phyloP scores from a whole-genome alignment of 179 eudicot species.

The Kewa caespitosa region DNA sequence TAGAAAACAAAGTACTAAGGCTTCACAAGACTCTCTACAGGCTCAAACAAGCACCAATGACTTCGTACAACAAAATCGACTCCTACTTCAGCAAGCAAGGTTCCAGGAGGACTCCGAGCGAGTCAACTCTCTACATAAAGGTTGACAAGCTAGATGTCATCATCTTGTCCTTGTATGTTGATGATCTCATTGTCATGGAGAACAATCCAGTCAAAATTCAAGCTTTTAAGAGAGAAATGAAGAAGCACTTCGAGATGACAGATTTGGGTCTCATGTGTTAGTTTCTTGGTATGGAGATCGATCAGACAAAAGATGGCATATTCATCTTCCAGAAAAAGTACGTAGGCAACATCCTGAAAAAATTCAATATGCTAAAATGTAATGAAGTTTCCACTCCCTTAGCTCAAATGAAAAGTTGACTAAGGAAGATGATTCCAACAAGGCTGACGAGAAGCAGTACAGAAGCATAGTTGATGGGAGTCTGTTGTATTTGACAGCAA shows the following conservation, averaged over 20 bases:
- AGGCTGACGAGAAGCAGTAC: not conserved
- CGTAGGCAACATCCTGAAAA: conserved; percentile 2
- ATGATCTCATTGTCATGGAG: not conserved
- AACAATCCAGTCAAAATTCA: not conserved
- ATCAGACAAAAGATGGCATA: not conserved
- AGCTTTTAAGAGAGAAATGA: not conserved
- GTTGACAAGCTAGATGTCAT: not conserved
- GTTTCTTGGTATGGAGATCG: conserved; percentile 11
- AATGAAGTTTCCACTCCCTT: not conserved
- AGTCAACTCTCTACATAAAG: not conserved
- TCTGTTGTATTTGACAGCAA: conserved; percentile 18
- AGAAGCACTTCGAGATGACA: not conserved
- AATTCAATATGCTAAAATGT: conserved; percentile 13
- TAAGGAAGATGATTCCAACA: conserved; percentile 6
- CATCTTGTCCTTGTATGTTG: not conserved
- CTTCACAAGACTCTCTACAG: not conserved
- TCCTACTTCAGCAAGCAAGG: not conserved
- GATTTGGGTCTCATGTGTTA: not conserved
- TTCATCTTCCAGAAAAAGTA: not conserved
- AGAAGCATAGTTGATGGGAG: conserved; percentile 14
- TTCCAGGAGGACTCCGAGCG: not conserved
- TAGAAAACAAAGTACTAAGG: not conserved
- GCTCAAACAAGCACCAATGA: not conserved
- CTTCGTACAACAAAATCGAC: not conserved
- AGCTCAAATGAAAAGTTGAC: conserved; percentile 5